Base-by-base conservation (phyloP, 768 basidiomycete species). In the Lactarius hatsudake region DNA sequence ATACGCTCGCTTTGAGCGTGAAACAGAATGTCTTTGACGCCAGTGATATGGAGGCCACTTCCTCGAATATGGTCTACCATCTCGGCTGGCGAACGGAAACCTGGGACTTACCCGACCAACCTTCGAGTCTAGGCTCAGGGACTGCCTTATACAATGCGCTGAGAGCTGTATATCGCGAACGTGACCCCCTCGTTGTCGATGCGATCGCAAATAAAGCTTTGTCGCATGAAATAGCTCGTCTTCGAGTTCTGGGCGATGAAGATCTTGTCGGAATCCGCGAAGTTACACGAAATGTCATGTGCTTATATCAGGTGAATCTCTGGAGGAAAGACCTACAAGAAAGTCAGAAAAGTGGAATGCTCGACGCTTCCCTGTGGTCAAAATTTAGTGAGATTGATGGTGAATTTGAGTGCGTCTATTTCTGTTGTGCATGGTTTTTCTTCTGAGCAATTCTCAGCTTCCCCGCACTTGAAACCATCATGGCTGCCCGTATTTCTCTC, bases 81-180 rank as follows among this genome's bases (percentile, higher is more conserved):
- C 81, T 98, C 1, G 97, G 91, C 18, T 98, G 97, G 97, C 84
- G 96, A 56, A 96, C 95, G 0, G 93, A 91, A 68, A 89, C 88
- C 1, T 99, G 97, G 97, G 96, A 98, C 76, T 79, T 99, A 30
- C 96, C 96, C 1, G 85, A 91, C 59, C 79, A 81, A 0, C 69
- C 77, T 12, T 76, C 77, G 1, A 76, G 80, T 62, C 77, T 78
- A 28, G 79, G 79, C 32, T 75, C 86, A 10, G 86, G 85, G 28
- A 81, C 84, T 17, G 78, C 87, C 2, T 78, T 98, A 5, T 99
- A 96, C 76, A 80, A 83, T 38, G 87, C 92, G 4, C 80, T 99
- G 40, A 86, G 91, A 51, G 87, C 93, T 0, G 78, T 94, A n/a
- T 86, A 96, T 70, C 85, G 91, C 5, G 93, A 93, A 73, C 84